Evolutionary conservation across 768 basidiomycete genomes (phyloP).

Genomic region (Suillus plorans): DNA sequence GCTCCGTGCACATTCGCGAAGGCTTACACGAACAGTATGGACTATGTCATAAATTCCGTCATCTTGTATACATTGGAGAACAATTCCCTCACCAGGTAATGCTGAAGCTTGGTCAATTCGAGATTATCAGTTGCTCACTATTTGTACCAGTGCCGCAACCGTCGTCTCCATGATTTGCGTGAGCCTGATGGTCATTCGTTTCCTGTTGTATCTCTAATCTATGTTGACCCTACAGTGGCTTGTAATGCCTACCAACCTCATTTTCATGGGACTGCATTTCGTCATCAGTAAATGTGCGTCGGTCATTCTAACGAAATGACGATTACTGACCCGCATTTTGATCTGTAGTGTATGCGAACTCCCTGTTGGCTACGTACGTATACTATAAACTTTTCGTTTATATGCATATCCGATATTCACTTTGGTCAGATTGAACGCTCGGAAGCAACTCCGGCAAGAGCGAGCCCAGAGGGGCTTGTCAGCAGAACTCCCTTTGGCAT

Average conservation of each 20-base stretch:
- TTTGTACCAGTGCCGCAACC: slow-evolving; percentile 38
- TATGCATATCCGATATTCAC: neutral
- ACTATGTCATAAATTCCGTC: slow-evolving; percentile 45
- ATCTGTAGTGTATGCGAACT: slow-evolving; percentile 48
- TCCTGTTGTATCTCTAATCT: neutral
- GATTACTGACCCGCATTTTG: neutral
- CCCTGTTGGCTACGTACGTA: slow-evolving; percentile 43
- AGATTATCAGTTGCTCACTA: neutral
- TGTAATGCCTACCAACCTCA: slow-evolving; percentile 43
- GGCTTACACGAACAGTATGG: slow-evolving; percentile 33
- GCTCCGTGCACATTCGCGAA: neutral
- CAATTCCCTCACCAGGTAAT: slow-evolving; percentile 47
- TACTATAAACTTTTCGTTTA: neutral
- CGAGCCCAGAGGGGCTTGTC: slow-evolving; percentile 28
- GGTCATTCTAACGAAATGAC: neutral
- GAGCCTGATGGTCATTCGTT: slow-evolving; percentile 12
- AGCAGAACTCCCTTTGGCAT: slow-evolving; percentile 25
- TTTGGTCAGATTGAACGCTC: slow-evolving; percentile 35
- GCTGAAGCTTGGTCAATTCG: neutral
- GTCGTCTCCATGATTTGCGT: slow-evolving; percentile 44
- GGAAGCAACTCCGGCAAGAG: slow-evolving; percentile 31
- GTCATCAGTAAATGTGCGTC: slow-evolving; percentile 50
- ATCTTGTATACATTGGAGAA: slow-evolving; percentile 56
- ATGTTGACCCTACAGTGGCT: slow-evolving; percentile 37
- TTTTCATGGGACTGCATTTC: slow-evolving; percentile 55